Evolutionary conservation across 2,329 filamentous ascomycete genomes (phyloP), one percentile per base, ranked within the genome.

Genomic region (Cordyceps javanica): DNA sequence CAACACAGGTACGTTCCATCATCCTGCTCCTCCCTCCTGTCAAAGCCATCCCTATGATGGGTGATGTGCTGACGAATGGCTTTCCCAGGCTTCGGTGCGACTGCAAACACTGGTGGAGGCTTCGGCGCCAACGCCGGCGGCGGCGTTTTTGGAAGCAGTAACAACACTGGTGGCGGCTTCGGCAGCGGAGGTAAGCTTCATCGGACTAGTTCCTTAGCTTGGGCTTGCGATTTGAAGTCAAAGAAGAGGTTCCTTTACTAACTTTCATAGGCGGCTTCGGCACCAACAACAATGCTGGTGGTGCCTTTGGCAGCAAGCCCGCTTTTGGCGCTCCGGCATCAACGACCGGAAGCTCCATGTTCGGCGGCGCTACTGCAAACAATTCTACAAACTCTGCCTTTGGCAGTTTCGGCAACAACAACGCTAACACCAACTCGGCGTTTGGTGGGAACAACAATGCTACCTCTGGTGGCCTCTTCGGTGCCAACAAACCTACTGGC

Each of bases 401-500:
- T 55, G 74, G 75, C 32, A 75, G 74, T 0, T 81, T 81, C 57
- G 58, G 62, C 39, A 66, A 68, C 45, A 71, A 64, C 54, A 69
- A 65, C 60, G 59, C 68, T 23, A 63, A 68, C 30, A 70, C 65
- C 5, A 62, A 71, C 5, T 69, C 72, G 1, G 66, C 73, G 1
- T 80, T 79, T 38, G 77, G 73, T n/a, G 62, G 69, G 44, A 69
- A 66, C 56, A 36, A 50, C 26, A 54, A 46, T 58, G 63, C 60
- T 19, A 63, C 66, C 28, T 14, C 74, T 28, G 72, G 76, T 57
- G 75, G 79, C 28, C 70, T 87, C 62, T 87, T 87, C 63, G 82
- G 81, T 44, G 70, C 68, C 41, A 75, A 66, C 64, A 83, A 83
- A 67, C 45, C 55, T 13, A 70, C 79, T 25, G 74, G 71, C 38